A percentile compares a stretch with the other conserved stretches of the same genome.
Conservation (phyloP, 2,329 filamentous ascomycete genomes). For the Ophiobolus disseminans region DNA sequence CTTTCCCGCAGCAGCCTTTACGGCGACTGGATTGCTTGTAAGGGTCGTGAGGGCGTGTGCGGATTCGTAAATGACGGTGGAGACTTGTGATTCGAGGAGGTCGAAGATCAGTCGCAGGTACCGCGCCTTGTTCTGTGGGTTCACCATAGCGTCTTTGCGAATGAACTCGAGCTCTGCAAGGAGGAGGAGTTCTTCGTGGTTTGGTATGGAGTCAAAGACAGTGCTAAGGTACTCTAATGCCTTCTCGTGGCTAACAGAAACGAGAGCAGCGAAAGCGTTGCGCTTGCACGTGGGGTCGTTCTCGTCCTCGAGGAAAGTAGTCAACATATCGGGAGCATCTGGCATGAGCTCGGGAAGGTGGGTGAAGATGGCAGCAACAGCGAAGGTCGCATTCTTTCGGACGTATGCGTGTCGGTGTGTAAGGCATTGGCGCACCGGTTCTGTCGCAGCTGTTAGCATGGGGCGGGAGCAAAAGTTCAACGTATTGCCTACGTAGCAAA, state of each 20-base stretch:
- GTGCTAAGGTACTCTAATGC: constrained; percentile 85
- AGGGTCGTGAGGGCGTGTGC: constrained; percentile 92
- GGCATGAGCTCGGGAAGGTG: constrained; percentile 93
- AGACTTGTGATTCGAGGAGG: constrained; percentile 87
- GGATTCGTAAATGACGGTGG: constrained; percentile 96
- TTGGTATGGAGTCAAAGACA: constrained; percentile 91
- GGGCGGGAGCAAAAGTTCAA: neutral
- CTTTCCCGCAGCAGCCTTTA: constrained; percentile 94
- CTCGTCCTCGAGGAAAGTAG: constrained; percentile 87
- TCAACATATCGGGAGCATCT: constrained; percentile 90
- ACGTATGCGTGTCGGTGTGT: constrained; percentile 98
- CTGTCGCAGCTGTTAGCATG: constrained; percentile 25
- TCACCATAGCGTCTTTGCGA: constrained; percentile 93
- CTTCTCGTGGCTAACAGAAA: constrained; percentile 91
- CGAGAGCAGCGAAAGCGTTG: constrained; percentile 92
- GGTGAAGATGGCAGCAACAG: constrained; percentile 88
- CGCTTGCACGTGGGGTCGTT: constrained; percentile 96
- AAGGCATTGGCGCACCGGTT: constrained; percentile 88
- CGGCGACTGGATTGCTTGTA: constrained; percentile 94
- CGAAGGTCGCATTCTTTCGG: constrained; percentile 96
- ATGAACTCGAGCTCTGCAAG: constrained; percentile 97
- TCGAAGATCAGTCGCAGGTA: constrained; percentile 97
- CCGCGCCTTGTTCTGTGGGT: constrained; percentile 91
- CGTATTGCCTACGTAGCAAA: constrained; percentile 66
- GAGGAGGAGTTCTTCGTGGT: constrained; percentile 91